Base-by-base conservation (phyloP, 2,329 filamentous ascomycete genomes). In the Didymosphaeria variabile region DNA sequence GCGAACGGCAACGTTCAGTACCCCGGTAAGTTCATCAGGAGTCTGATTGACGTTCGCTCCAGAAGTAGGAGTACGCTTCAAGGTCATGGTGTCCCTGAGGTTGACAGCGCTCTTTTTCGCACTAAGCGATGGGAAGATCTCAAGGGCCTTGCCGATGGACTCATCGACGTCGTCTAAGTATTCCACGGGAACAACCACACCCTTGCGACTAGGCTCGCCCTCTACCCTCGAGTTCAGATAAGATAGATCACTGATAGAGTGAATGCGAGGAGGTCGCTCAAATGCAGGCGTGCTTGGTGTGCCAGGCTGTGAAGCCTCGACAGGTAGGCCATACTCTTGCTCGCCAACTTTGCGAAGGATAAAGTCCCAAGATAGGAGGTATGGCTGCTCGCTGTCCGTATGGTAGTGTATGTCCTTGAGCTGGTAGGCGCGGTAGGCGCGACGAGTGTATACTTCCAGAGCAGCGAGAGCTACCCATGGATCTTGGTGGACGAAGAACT, bases 121-220 rank as follows among this genome's bases (percentile, higher is more conserved):
- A 61, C 80, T 81, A 40, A 81, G 80, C 53, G 84, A 80, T 19
- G 92, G 91, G 76, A 99, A 90, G 7, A 89, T 86, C 72, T 98
- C 94, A 4, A 99, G 84, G 21, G 93, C 95, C 81, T 91, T 92
- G 69, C 86, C 84, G 36, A 99, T 85, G 64, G 91, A 85, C 73
- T 99, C 95, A 72, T 98, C 95, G 15, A 90, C 91, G 74, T 99
- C 95, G 65, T 99, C 95, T 45, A 99, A 84, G 81, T 97, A 99
- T 73, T 90, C 91, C 72, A 96, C 93, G 34, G 95, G 94, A 49
- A 97, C 89, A 65, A 99, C 95, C 58, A 97, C 93, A 87, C 95
- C 95, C 84, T 95, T 96, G 72, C 95, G 88, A 32, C 86, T 88
- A 36, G 92, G 91, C 80, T 97, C 94, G 42, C 76, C 79, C 45